Evolutionary conservation across 2,329 filamentous ascomycete species (phyloP).

Genomic region (Colletotrichum sansevieriae): DNA sequence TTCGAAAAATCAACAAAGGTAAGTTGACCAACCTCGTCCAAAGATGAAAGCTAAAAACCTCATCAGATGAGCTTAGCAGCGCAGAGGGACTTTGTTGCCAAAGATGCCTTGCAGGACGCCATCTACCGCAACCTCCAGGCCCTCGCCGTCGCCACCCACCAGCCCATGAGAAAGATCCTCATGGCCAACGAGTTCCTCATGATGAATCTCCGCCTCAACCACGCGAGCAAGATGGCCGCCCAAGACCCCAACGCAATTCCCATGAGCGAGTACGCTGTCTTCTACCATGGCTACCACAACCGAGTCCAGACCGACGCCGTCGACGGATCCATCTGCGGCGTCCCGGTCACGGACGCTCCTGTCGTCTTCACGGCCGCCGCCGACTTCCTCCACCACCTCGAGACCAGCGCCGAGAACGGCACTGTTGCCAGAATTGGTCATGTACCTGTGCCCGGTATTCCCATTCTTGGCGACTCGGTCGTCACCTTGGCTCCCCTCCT

Average conservation of each 20-base stretch:
- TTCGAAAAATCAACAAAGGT: too few species aligned
- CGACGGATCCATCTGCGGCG: neutral
- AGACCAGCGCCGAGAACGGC: neutral
- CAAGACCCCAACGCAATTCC: neutral
- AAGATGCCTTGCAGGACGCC: too few species aligned
- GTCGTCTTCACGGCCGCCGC: neutral
- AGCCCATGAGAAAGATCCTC: neutral
- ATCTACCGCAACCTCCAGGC: too few species aligned
- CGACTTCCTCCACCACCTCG: neutral
- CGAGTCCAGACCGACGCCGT: neutral
- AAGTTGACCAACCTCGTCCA: too few species aligned
- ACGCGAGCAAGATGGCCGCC: neutral
- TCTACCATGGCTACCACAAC: constrained; percentile 9
- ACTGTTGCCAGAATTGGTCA: neutral
- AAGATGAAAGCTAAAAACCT: too few species aligned
- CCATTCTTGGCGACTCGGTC: too few species aligned
- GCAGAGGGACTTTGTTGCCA: too few species aligned
- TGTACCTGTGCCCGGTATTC: too few species aligned
- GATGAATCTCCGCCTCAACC: neutral
- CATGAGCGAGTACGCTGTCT: neutral
- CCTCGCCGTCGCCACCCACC: too few species aligned
- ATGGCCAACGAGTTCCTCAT: neutral
- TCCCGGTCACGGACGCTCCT: neutral
- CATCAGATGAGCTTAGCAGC: too few species aligned
- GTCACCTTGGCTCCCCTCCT: too few species aligned